phyloP scores from a whole-genome alignment of 768 basidiomycete genomes.

The Auricularia cornea region DNA sequence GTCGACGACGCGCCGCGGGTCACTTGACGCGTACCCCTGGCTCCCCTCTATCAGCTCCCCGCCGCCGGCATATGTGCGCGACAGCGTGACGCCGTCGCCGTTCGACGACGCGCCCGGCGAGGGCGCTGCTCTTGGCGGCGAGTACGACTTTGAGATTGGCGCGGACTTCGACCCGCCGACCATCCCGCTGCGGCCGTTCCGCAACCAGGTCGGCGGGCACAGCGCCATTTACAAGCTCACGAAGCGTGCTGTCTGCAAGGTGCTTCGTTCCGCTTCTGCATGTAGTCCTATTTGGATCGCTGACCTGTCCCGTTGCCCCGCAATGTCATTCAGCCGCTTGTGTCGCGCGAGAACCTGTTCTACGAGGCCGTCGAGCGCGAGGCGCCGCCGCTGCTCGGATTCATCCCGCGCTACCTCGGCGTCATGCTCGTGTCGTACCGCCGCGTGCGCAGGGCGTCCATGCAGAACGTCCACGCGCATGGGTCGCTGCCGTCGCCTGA shows the following conservation, averaged over 20 bases:
- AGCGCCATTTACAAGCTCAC: conserved; percentile 97
- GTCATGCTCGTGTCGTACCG: conserved; percentile 98
- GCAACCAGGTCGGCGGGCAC: conserved; percentile 97
- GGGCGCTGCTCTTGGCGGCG: not conserved
- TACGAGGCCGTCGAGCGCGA: conserved; percentile 95
- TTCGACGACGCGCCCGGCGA: not conserved
- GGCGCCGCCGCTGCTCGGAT: conserved; percentile 84
- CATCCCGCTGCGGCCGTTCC: conserved; percentile 89
- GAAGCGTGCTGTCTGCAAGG: conserved; percentile 96
- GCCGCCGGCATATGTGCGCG: conserved; percentile 1
- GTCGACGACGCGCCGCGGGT: not conserved
- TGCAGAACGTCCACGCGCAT: conserved; percentile 2
- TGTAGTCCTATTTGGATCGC: conserved; percentile 10
- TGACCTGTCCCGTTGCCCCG: conserved; percentile 13
- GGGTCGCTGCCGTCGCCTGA: conserved; percentile 6
- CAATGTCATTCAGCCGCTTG: conserved; percentile 71
- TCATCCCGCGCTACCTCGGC: conserved; percentile 96
- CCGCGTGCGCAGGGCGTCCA: conserved; percentile 39
- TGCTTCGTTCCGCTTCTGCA: conserved; percentile 21
- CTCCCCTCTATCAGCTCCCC: not conserved
- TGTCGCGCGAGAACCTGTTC: conserved; percentile 93
- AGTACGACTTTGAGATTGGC: conserved; percentile 29
- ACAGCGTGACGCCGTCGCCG: not conserved
- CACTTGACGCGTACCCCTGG: not conserved
- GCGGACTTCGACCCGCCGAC: conserved; percentile 56